Percentiles rank a stretch among this genome's conserved stretches.
Evolutionary conservation across 2,329 filamentous ascomycete genomes (phyloP).

Genomic region (Penicillium expansum): DNA sequence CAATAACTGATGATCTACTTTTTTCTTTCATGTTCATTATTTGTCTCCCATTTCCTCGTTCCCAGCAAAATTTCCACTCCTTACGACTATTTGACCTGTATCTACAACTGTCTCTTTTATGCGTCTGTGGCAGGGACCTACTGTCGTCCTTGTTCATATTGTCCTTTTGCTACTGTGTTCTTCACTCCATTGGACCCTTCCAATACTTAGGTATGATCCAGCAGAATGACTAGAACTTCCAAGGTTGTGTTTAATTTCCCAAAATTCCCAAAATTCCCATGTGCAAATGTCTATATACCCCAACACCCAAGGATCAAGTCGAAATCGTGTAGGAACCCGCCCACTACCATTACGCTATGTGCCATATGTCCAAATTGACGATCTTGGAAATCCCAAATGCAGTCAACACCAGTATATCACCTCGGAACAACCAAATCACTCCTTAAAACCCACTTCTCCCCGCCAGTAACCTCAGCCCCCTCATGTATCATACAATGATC

Average conservation of each 20-base stretch:
- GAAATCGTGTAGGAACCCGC: background rate
- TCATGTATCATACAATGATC: slow-evolving; percentile 88
- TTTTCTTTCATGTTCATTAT: slow-evolving; percentile 2
- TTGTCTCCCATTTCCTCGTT: slow-evolving; percentile 9
- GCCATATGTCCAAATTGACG: background rate
- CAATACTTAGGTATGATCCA: slow-evolving; percentile 4
- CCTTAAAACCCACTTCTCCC: slow-evolving; percentile 88
- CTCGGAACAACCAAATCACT: slow-evolving; percentile 64
- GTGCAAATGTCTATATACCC: background rate
- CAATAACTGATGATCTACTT: slow-evolving; percentile 2
- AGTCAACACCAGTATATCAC: slow-evolving; percentile 19
- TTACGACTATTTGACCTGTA: slow-evolving; percentile 25
- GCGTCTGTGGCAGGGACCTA: slow-evolving; percentile 17
- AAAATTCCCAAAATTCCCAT: background rate
- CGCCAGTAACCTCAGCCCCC: slow-evolving; percentile 71
- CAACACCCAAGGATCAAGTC: background rate
- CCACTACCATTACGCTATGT: background rate
- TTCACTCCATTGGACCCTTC: background rate
- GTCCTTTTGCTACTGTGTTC: slow-evolving; percentile 10
- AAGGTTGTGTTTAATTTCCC: background rate
- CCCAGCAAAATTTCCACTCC: slow-evolving; percentile 14
- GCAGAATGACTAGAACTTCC: slow-evolving; percentile 19
- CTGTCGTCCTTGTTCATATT: slow-evolving; percentile 22
- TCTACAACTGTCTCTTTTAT: slow-evolving; percentile 20
- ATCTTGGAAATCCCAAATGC: background rate